Conservation (phyloP, 305 asterid species). For the Coffea humblotiana region DNA sequence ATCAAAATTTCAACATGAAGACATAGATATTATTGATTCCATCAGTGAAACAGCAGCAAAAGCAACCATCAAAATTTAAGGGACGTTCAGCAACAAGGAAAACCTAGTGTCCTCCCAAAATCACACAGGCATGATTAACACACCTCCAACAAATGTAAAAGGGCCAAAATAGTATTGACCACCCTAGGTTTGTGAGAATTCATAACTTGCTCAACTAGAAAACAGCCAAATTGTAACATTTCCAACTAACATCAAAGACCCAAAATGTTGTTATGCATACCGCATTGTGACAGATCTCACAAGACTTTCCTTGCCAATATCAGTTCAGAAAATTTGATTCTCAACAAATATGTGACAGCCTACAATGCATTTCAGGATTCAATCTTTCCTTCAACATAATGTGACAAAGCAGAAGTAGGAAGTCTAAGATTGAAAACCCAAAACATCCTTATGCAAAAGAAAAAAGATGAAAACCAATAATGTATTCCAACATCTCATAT, state of each 20-base stretch:
- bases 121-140: background rate
- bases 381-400: background rate
- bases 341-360: background rate
- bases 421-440: background rate
- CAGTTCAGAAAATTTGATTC: background rate
- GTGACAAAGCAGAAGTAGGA: conserved; percentile 1
- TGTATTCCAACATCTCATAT: background rate
- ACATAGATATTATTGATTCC: background rate
- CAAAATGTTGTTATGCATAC: background rate
- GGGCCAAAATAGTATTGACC: background rate
- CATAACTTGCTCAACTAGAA: background rate
- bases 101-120: background rate
- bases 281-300: background rate
- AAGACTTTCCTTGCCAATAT: background rate
- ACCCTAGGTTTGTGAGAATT: background rate
- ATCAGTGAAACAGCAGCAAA: conserved; percentile 1
- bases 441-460: background rate
- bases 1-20: background rate
- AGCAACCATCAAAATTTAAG: background rate
- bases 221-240: background rate
- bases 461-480: background rate
- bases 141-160: background rate
- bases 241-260: background rate
- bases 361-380: background rate
- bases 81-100: background rate